These are phyloP conservation scores for Arthrobotrys iridis DNA, from an alignment of 2,329 filamentous ascomycete species.

Conservation along the genomic window DNA sequence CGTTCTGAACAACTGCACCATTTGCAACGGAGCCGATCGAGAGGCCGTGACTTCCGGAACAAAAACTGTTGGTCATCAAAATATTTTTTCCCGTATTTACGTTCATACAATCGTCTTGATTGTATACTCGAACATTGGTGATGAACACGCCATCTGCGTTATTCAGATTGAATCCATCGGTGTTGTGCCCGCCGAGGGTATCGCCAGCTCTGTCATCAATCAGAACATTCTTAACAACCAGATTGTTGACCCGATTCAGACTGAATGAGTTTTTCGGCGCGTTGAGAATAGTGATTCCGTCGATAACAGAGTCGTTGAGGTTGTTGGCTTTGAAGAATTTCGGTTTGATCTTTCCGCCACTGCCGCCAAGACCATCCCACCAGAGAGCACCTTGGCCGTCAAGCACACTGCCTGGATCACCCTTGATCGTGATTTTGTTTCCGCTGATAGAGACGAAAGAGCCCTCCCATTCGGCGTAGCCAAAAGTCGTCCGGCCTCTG, in stretches of 20 bases:
- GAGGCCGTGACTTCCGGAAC: conserved; percentile 68
- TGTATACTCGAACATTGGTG: conserved; percentile 66
- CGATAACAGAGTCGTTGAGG: conserved; percentile 66
- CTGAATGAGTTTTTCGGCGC: conserved; percentile 68
- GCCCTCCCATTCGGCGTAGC: conserved; percentile 73
- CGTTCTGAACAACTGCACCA: conserved; percentile 67
- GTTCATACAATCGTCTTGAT: conserved; percentile 71
- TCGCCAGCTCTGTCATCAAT: conserved; percentile 70
- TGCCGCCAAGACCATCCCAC: conserved; percentile 71
- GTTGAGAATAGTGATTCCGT: conserved; percentile 67
- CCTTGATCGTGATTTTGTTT: conserved; percentile 67
- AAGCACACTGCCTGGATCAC: conserved; percentile 66
- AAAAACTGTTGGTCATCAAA: conserved; percentile 63
- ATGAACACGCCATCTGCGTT: conserved; percentile 65
- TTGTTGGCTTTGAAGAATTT: conserved; percentile 66
- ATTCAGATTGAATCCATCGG: conserved; percentile 68
- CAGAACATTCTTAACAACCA: conserved; percentile 66
- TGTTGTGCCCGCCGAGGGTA: conserved; percentile 63
- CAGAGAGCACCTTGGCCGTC: conserved; percentile 68
- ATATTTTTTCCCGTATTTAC: conserved; percentile 64
- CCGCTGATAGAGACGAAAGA: conserved; percentile 72
- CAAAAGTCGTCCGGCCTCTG: conserved; percentile 72
- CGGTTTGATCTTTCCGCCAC: conserved; percentile 72
- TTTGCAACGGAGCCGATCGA: conserved; percentile 69
- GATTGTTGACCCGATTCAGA: conserved; percentile 63